Conservation (phyloP, 352 stramenopile genomes). For the Phytophthora sansomeana region DNA sequence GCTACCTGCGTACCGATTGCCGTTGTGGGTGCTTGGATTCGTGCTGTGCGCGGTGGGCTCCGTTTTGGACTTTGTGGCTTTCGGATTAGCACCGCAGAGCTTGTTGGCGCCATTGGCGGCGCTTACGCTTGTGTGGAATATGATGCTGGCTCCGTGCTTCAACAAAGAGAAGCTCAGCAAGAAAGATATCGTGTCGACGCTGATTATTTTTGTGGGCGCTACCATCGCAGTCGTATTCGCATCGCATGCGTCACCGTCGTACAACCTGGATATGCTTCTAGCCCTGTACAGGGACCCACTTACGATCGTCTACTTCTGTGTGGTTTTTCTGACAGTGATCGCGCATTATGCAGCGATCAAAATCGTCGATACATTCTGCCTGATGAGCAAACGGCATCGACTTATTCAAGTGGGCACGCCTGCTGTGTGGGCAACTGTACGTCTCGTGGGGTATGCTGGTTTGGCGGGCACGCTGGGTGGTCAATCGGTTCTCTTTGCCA, state of each 20-base stretch:
- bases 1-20: slow-evolving; percentile 74
- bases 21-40: slow-evolving; percentile 88
- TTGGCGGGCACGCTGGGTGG: slow-evolving; percentile 81
- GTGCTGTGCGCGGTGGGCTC: slow-evolving; percentile 83
- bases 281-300: slow-evolving; percentile 79
- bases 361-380: slow-evolving; percentile 67
- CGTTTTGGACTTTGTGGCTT: slow-evolving; percentile 92
- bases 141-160: slow-evolving; percentile 88
- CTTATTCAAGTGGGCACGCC: slow-evolving; percentile 77
- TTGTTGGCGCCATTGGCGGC: slow-evolving; percentile 87
- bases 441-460: slow-evolving; percentile 80
- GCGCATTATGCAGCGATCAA: slow-evolving; percentile 74
- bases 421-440: slow-evolving; percentile 67
- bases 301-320: slow-evolving; percentile 68
- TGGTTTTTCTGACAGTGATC: slow-evolving; percentile 40
- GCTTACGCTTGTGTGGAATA: slow-evolving; percentile 94
- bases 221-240: slow-evolving; percentile 88
- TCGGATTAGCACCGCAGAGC: slow-evolving; percentile 90
- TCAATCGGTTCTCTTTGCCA: slow-evolving; percentile 88
- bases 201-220: slow-evolving; percentile 85
- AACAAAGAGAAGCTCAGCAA: slow-evolving; percentile 88
- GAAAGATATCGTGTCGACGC: slow-evolving; percentile 81
- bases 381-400: slow-evolving; percentile 79
- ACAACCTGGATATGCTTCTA: slow-evolving; percentile 83
- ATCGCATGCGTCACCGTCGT: slow-evolving; percentile 84